Conservation (phyloP, 371 early-diverging fungal species). For the Coemansia sp. region DNA sequence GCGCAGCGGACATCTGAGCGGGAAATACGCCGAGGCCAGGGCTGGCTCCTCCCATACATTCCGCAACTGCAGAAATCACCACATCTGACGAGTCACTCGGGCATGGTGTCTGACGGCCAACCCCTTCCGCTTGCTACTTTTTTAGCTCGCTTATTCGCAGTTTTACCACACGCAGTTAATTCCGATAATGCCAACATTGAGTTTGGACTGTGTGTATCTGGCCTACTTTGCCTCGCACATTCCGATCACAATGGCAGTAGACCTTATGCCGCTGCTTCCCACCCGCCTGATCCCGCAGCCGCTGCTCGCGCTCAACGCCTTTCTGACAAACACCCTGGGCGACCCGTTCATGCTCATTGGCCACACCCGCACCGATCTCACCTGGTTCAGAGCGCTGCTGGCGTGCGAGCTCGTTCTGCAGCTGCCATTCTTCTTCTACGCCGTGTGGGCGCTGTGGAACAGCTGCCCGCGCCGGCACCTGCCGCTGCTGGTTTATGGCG, state of each 20-base stretch:
- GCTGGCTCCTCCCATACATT: no score
- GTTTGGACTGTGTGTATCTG: constrained; percentile 57
- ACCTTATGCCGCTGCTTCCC: constrained; percentile 56
- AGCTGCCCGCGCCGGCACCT: constrained; percentile 49
- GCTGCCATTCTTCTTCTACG: constrained; percentile 67
- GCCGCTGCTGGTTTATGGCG: constrained; percentile 60
- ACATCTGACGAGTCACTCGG: no score
- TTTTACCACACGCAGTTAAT: neutral
- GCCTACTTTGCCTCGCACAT: constrained; percentile 64
- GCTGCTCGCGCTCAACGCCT: constrained; percentile 44
- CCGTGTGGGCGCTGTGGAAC: constrained; percentile 55
- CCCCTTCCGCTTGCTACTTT: neutral
- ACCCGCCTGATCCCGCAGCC: constrained; percentile 46
- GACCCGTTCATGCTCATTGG: constrained; percentile 62
- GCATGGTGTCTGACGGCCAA: no score
- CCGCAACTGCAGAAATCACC: no score
- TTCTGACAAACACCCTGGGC: constrained; percentile 53
- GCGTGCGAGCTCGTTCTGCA: constrained; percentile 62
- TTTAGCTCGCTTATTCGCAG: neutral
- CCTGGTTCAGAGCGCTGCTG: constrained; percentile 63
- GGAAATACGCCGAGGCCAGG: no score
- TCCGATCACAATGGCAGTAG: constrained; percentile 58
- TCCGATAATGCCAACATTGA: neutral
- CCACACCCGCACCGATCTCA: constrained; percentile 24
- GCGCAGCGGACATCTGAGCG: no score